Conservation (phyloP, 2,329 filamentous ascomycete genomes). For the Geoglossum cookeanum region DNA sequence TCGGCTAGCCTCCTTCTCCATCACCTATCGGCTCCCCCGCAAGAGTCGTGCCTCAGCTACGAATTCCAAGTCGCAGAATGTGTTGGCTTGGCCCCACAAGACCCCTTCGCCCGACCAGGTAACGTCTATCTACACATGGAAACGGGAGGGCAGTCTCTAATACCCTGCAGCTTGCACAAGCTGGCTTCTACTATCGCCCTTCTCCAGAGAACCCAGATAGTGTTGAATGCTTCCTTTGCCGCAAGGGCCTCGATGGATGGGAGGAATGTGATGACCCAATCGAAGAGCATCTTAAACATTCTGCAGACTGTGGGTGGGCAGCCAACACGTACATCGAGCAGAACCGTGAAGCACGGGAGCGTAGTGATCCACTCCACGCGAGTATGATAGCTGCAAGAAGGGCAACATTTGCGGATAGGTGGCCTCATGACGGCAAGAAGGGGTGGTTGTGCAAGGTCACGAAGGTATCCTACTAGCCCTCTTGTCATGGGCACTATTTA, state of each 20-base stretch:
- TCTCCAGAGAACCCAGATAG: conserved; percentile 63
- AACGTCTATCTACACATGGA: conserved; percentile 17
- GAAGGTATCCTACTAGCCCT: conserved; percentile 37
- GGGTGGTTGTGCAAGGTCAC: conserved; percentile 81
- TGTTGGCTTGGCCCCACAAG: conserved; percentile 59
- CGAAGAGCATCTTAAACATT: conserved; percentile 69
- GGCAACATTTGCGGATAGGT: conserved; percentile 64
- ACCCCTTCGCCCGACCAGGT: conserved; percentile 46
- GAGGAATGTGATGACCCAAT: conserved; percentile 70
- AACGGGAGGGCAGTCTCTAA: conserved; percentile 7
- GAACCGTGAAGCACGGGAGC: conserved; percentile 40
- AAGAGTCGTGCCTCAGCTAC: conserved; percentile 52
- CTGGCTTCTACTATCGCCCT: conserved; percentile 81
- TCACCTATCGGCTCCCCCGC: conserved; percentile 33
- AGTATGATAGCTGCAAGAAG: conserved; percentile 58
- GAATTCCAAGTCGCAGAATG: conserved; percentile 32
- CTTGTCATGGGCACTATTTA: not conserved
- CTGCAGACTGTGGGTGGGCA: conserved; percentile 72
- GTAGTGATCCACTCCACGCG: conserved; percentile 43
- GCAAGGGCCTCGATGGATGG: conserved; percentile 76
- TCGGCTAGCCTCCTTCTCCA: conserved; percentile 64
- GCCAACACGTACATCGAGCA: conserved; percentile 36
- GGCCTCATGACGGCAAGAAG: conserved; percentile 78
- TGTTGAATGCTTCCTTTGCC: conserved; percentile 73
- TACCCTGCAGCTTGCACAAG: conserved; percentile 52